A percentile compares a stretch with the other conserved stretches of the same genome.
Evolutionary conservation across 768 basidiomycete species (phyloP).

Genomic region (Boletus subcaerulescens): DNA sequence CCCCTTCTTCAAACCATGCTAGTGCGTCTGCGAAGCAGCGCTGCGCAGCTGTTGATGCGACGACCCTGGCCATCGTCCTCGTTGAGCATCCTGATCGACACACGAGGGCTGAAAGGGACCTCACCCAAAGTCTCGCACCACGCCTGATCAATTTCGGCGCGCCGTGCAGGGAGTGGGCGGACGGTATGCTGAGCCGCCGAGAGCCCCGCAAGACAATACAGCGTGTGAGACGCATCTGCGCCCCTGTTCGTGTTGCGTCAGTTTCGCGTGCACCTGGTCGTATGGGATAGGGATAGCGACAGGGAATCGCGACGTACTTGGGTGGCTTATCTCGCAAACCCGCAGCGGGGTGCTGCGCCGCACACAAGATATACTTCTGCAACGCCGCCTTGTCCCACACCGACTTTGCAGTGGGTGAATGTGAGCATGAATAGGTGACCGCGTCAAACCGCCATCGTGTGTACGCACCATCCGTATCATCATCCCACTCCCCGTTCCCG

Average conservation of each 20-base stretch:
- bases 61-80: constrained; percentile 21
- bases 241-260: constrained; percentile 41
- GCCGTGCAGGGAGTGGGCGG: constrained; percentile 40
- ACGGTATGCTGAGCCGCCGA: constrained; percentile 86
- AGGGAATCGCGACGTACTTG: constrained; percentile 54
- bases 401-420: constrained; percentile 32
- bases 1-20: constrained; percentile 68
- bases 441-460: too few species aligned
- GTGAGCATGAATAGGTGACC: too few species aligned
- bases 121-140: constrained; percentile 38
- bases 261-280: too few species aligned
- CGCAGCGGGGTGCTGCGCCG: constrained; percentile 81
- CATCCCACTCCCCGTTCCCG: constrained; percentile 55
- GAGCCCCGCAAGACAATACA: constrained; percentile 89
- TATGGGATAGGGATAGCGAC: too few species aligned
- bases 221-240: constrained; percentile 94
- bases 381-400: constrained; percentile 64
- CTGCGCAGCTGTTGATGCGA: constrained; percentile 32
- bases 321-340: constrained; percentile 95
- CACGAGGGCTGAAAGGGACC: not conserved
- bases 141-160: constrained; percentile 29
- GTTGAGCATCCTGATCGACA: constrained; percentile 5
- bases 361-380: constrained; percentile 83
- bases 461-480: constrained; percentile 63
- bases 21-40: constrained; percentile 54